Evolutionary conservation across 2,329 filamentous ascomycete genomes (phyloP).

Genomic region (Decorospora gaudefroyi): DNA sequence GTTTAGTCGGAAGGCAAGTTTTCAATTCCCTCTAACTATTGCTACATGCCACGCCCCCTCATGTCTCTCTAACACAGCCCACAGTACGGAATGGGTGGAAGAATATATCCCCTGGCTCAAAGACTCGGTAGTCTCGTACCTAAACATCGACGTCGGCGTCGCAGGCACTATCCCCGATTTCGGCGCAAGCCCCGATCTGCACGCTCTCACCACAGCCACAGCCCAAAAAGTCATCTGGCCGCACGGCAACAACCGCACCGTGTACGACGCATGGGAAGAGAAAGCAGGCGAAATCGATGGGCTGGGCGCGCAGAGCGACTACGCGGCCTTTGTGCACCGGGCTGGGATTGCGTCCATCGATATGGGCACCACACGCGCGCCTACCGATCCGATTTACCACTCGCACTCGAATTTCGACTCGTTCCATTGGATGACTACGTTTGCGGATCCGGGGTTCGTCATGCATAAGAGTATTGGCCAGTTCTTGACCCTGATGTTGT

Average conservation of each 20-base stretch:
- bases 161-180: constrained; percentile 50
- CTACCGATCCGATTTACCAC: constrained; percentile 51
- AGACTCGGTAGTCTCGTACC: constrained; percentile 51
- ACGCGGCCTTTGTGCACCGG: constrained; percentile 52
- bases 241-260: constrained; percentile 46
- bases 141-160: constrained; percentile 56
- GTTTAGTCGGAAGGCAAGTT: constrained; percentile 33
- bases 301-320: constrained; percentile 53
- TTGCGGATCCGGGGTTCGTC: constrained; percentile 56
- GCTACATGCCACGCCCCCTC: too few species aligned
- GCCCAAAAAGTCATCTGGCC: constrained; percentile 50
- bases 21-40: too few species aligned
- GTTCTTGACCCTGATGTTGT: constrained; percentile 50
- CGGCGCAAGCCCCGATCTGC: constrained; percentile 48
- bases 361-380: constrained; percentile 46
- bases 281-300: constrained; percentile 46
- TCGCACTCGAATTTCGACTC: constrained; percentile 54
- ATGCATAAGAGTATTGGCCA: constrained; percentile 56
- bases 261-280: constrained; percentile 52
- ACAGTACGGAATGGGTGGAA: constrained; percentile 55
- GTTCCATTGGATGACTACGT: constrained; percentile 57
- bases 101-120: constrained; percentile 55
- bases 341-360: constrained; percentile 49
- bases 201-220: constrained; percentile 37
- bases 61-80: constrained; percentile 15